Percentiles rank a stretch among this genome's conserved stretches.
phyloP scores from a whole-genome alignment of 306 rosid species.

The Sophora flavescens region DNA sequence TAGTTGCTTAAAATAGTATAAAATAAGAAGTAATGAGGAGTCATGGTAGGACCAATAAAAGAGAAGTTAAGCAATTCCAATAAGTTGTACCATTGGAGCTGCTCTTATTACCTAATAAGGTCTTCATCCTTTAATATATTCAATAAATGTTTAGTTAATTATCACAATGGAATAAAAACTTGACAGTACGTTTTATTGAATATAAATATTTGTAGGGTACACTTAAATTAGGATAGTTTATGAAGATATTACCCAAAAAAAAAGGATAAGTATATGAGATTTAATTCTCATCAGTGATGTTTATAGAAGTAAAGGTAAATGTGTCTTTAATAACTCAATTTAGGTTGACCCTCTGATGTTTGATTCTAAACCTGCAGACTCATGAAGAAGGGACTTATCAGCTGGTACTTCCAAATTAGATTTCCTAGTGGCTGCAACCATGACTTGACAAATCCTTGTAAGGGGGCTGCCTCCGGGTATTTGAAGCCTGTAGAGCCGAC shows the following conservation, averaged over 20 bases:
- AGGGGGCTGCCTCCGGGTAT: too few relatives aligned
- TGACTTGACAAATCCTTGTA: too few relatives aligned
- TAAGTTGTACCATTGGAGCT: too few relatives aligned
- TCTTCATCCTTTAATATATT: constrained; percentile 7
- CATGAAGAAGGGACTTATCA: too few relatives aligned
- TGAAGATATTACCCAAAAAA: background rate
- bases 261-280: background rate
- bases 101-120: background rate
- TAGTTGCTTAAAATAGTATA: too few relatives aligned
- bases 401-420: too few relatives aligned
- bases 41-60: too few relatives aligned
- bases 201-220: background rate
- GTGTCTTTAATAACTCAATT: constrained; percentile 51
- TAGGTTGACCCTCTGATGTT: constrained; percentile 83
- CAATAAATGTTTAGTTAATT: background rate
- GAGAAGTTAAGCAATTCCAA: too few relatives aligned
- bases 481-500: too few relatives aligned
- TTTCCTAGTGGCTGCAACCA: too few relatives aligned
- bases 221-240: background rate
- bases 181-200: background rate
- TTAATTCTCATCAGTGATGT: constrained; percentile 15
- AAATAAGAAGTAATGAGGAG: too few relatives aligned
- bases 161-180: constrained; percentile 18
- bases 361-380: too few relatives aligned
- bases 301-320: background rate